Evolutionary conservation across 805 yeast species (phyloP).

Genomic region (Metschnikowia orientalis): DNA sequence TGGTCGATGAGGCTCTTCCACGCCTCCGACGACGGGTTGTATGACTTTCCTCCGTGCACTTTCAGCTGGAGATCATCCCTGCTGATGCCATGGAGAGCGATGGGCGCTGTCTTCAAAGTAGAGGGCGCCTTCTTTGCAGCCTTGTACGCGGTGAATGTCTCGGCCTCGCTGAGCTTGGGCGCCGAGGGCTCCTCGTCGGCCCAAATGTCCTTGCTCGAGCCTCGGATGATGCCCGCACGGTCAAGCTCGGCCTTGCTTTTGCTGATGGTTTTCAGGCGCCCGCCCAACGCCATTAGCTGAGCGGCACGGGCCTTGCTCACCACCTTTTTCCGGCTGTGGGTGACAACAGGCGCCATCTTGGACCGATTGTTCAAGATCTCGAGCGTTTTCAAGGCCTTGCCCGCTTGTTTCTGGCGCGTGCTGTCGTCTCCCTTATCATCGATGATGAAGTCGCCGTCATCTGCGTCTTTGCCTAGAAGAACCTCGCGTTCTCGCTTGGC

Average conservation of each 20-base stretch:
- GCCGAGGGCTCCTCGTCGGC: constrained; percentile 30
- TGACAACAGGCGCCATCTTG: constrained; percentile 63
- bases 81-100: constrained; percentile 44
- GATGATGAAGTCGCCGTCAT: constrained; percentile 54
- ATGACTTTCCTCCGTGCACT: constrained; percentile 87
- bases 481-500: constrained; percentile 59
- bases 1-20: constrained; percentile 71
- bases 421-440: constrained; percentile 41
- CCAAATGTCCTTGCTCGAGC: constrained; percentile 66
- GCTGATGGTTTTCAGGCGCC: constrained; percentile 57
- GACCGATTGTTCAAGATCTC: constrained; percentile 73
- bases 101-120: constrained; percentile 51
- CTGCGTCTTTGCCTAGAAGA: constrained; percentile 45
- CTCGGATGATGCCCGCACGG: constrained; percentile 58
- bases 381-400: constrained; percentile 49
- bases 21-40: constrained; percentile 79
- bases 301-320: constrained; percentile 61
- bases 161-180: constrained; percentile 19
- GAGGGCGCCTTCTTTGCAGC: constrained; percentile 49
- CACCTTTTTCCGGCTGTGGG: constrained; percentile 47
- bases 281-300: constrained; percentile 70
- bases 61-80: constrained; percentile 21
- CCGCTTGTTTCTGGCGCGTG: constrained; percentile 19
- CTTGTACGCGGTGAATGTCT: constrained; percentile 30
- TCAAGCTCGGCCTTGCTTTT: constrained; percentile 50